A percentile compares a stretch with the other conserved stretches of the same genome.
Conservation (phyloP, 306 rosid genomes). For the Psophocarpus tetragonolobus region DNA sequence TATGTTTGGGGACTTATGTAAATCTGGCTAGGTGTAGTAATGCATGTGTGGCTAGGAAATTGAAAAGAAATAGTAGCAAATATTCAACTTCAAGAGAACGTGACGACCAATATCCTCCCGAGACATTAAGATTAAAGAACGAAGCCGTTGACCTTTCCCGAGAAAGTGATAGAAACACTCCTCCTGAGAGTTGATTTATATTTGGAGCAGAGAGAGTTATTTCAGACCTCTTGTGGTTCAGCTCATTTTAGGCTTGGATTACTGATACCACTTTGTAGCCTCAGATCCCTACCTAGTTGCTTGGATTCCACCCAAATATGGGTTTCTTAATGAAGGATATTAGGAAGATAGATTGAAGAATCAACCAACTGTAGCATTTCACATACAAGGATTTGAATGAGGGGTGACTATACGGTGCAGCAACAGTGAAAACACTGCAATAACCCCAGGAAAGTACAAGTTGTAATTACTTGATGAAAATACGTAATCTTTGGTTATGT, state of each 20-base stretch:
- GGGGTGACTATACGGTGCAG: background rate
- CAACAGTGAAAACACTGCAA: background rate
- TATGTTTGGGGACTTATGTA: background rate
- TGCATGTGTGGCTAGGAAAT: constrained; percentile 16
- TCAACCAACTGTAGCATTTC: background rate
- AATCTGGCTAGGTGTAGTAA: background rate
- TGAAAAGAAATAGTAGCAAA: background rate
- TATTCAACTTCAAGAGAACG: background rate
- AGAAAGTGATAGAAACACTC: constrained; percentile 23
- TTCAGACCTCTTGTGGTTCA: background rate
- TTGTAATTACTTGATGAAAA: background rate
- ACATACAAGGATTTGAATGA: constrained; percentile 22
- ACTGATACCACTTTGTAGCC: constrained; percentile 11
- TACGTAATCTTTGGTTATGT: background rate
- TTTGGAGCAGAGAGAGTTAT: constrained; percentile 17
- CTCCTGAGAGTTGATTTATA: background rate
- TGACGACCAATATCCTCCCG: background rate
- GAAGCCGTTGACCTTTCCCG: background rate
- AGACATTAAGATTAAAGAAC: constrained; percentile 12
- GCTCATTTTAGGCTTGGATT: constrained; percentile 5
- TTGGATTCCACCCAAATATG: background rate
- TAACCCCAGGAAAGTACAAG: background rate
- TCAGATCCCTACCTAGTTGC: background rate
- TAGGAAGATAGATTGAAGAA: background rate
- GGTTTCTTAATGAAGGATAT: constrained; percentile 20